Conservation (phyloP, 2,329 filamentous ascomycete genomes). For the Calonectria honghensis region DNA sequence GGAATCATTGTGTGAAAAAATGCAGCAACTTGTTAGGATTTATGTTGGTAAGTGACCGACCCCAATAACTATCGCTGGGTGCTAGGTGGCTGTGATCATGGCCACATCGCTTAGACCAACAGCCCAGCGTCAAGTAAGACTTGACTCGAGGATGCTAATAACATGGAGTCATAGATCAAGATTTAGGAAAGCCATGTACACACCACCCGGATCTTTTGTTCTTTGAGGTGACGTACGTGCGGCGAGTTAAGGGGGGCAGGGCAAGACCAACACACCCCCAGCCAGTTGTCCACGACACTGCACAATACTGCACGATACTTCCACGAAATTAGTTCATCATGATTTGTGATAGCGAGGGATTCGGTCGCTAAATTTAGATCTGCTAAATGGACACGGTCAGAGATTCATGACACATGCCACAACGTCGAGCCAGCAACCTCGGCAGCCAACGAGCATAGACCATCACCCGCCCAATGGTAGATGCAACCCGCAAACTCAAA, state of each 20-base stretch:
- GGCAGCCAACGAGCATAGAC: background rate
- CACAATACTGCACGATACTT: background rate
- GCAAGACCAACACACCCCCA: background rate
- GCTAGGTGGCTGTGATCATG: background rate
- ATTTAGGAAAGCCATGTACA: conserved; percentile 31
- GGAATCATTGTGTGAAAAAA: background rate
- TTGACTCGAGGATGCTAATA: background rate
- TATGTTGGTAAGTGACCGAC: background rate
- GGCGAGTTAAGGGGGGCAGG: background rate
- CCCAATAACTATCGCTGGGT: background rate
- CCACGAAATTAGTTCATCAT: too few relatives aligned
- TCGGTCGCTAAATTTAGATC: too few relatives aligned
- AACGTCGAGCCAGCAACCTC: background rate
- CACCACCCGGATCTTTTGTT: conserved; percentile 35
- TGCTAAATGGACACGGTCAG: background rate
- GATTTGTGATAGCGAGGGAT: background rate
- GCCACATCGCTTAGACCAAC: background rate
- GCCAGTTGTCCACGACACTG: background rate
- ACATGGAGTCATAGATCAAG: background rate
- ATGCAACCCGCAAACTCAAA: background rate
- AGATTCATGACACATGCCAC: background rate
- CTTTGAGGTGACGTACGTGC: background rate
- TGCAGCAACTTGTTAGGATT: background rate
- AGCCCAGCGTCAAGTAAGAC: background rate
- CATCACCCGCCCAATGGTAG: background rate